Conservation (phyloP, 2,329 filamentous ascomycete genomes). For the Alternaria gansuensis region DNA sequence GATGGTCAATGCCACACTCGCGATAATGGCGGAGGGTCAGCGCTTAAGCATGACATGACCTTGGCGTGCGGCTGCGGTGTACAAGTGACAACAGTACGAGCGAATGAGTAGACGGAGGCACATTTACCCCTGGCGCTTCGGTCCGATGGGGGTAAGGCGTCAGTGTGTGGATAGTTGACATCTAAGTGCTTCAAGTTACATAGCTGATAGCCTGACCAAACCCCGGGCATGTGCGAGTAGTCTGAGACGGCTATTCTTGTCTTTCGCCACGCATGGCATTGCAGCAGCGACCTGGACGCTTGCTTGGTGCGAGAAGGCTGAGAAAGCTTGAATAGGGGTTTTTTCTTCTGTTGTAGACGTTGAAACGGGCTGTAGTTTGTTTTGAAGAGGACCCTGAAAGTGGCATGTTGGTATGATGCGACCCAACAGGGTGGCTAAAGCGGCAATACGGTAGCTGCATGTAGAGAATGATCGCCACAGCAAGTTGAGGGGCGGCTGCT, state of each 20-base stretch:
- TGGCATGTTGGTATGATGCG: not conserved
- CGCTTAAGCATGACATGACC: slow-evolving; percentile 25
- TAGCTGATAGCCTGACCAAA: not conserved
- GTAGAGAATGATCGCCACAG: not conserved
- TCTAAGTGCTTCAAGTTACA: slow-evolving; percentile 5
- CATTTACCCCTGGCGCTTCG: slow-evolving; percentile 16
- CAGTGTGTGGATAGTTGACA: slow-evolving; percentile 13
- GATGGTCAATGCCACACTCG: not conserved
- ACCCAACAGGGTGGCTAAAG: not conserved
- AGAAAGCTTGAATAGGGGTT: not conserved
- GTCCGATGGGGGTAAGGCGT: slow-evolving; percentile 8
- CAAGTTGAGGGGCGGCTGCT: not conserved
- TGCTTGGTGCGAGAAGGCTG: not conserved
- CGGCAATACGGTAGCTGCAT: not conserved
- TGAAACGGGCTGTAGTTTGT: slow-evolving; percentile 2
- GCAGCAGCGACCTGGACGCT: not conserved
- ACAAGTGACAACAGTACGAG: slow-evolving; percentile 15
- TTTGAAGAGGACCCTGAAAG: not conserved
- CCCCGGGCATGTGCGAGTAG: slow-evolving; percentile 10
- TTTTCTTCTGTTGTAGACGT: not conserved
- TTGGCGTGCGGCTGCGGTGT: slow-evolving; percentile 13
- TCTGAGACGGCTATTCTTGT: slow-evolving; percentile 13
- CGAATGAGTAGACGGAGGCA: slow-evolving; percentile 20
- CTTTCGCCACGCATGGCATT: slow-evolving; percentile 1
- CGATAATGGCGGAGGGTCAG: slow-evolving; percentile 10